Conservation (phyloP, 768 basidiomycete species). For the Pulveroboletus ravenelii region DNA sequence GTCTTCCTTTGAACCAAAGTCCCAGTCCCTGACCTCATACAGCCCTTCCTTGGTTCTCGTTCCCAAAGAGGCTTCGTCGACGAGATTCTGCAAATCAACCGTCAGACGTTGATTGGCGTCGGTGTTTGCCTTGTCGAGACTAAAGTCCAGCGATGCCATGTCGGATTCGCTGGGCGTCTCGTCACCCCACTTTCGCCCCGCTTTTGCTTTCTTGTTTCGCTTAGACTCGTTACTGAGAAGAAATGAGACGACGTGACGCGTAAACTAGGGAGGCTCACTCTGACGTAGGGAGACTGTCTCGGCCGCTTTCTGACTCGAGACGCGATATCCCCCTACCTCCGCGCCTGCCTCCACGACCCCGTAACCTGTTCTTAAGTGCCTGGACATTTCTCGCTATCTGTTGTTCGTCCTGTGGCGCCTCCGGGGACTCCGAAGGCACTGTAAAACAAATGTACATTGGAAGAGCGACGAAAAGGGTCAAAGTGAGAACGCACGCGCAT, state of each 20-base stretch:
- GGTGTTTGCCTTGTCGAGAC: slow-evolving; percentile 48
- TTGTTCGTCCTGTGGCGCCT: slow-evolving; percentile 69
- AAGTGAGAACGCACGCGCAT: slow-evolving; percentile 42
- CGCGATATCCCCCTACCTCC: slow-evolving; percentile 46
- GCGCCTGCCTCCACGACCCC: slow-evolving; percentile 65
- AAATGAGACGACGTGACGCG: neutral
- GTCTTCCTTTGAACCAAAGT: slow-evolving; percentile 50
- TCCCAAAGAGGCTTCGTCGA: slow-evolving; percentile 73
- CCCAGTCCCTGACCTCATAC: slow-evolving; percentile 83
- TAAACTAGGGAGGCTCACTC: slow-evolving; percentile 49
- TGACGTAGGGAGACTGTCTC: slow-evolving; percentile 59
- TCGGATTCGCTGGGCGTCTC: slow-evolving; percentile 75
- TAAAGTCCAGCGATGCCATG: slow-evolving; percentile 93
- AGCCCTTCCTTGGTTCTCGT: slow-evolving; percentile 66
- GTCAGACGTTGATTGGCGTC: slow-evolving; percentile 27
- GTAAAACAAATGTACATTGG: neutral
- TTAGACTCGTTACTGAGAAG: slow-evolving; percentile 50
- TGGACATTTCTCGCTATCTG: slow-evolving; percentile 91
- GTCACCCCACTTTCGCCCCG: slow-evolving; percentile 91
- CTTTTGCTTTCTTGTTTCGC: slow-evolving; percentile 61
- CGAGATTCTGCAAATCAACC: slow-evolving; percentile 55
- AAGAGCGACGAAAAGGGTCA: neutral
- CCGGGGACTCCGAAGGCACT: slow-evolving; percentile 49
- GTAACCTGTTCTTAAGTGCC: slow-evolving; percentile 79
- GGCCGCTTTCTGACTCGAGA: slow-evolving; percentile 48